phyloP scores from a whole-genome alignment of 495 filamentous ascomycete genomes.

The Lichenothelia convexa region DNA sequence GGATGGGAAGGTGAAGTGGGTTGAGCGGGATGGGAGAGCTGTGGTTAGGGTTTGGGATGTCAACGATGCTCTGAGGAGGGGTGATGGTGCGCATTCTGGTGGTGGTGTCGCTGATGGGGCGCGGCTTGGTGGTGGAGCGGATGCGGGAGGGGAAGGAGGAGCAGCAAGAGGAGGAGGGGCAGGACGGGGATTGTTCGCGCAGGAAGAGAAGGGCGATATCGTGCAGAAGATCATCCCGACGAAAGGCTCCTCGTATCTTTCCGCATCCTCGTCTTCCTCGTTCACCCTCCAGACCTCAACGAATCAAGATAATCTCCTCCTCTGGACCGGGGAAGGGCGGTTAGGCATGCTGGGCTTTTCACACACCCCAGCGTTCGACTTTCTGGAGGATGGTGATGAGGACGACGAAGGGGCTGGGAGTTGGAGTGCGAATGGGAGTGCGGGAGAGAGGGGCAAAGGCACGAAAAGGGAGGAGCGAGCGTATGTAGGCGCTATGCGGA shows the following conservation, averaged over 20 bases:
- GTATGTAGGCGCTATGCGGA: constrained; percentile 53
- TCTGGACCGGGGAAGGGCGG: constrained; percentile 24
- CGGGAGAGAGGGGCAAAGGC: constrained; percentile 22
- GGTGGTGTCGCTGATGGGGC: not conserved
- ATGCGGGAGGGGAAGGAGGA: constrained; percentile 1
- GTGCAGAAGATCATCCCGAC: constrained; percentile 24
- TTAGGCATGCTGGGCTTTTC: constrained; percentile 22
- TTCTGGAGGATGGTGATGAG: constrained; percentile 2
- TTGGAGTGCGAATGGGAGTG: constrained; percentile 19
- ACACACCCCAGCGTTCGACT: constrained; percentile 1
- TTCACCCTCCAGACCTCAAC: no score
- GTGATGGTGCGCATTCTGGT: not conserved
- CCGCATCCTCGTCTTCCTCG: no score
- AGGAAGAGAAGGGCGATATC: constrained; percentile 18
- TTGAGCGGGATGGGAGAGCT: constrained; percentile 73
- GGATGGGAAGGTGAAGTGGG: constrained; percentile 75
- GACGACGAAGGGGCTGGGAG: constrained; percentile 8
- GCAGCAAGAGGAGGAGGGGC: constrained; percentile 3
- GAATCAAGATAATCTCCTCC: constrained; percentile 17
- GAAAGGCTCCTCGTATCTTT: constrained; percentile 5
- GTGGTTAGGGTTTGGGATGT: constrained; percentile 60
- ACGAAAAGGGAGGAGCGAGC: constrained; percentile 30
- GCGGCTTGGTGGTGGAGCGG: not conserved
- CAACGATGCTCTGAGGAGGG: constrained; percentile 28
- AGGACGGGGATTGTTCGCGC: constrained; percentile 9